phyloP scores from a whole-genome alignment of 148 eudicot genomes.

The Rhododendron kiyosumense region DNA sequence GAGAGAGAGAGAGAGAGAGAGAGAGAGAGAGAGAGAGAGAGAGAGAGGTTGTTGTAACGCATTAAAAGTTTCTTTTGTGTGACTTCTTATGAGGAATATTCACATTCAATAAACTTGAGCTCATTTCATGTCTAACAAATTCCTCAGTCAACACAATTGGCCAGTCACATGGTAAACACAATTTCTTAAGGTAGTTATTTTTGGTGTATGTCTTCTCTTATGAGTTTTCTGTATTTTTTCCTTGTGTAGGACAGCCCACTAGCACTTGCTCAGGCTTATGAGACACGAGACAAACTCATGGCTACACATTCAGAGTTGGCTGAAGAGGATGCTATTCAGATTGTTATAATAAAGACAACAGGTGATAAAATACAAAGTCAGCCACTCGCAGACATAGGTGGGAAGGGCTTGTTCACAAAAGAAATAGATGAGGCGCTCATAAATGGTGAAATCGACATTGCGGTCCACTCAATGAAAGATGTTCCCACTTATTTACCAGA shows the following conservation, averaged over 20 bases:
- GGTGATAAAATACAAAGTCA: conserved; percentile 84
- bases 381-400: conserved; percentile 97
- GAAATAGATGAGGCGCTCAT: conserved; percentile 94
- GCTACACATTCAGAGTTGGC: conserved; percentile 70
- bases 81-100: not conserved
- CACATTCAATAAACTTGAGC: not conserved
- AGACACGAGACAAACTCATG: conserved; percentile 78
- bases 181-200: not conserved
- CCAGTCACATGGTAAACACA: not conserved
- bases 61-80: not conserved
- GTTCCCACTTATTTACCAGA: conserved; percentile 96
- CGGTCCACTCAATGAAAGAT: conserved; percentile 99
- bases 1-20: no score
- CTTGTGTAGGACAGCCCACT: conserved; percentile 78
- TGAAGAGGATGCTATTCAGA: conserved; percentile 88
- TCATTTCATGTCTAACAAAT: not conserved
- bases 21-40: not conserved
- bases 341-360: conserved; percentile 85
- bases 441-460: conserved; percentile 88
- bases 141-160: not conserved
- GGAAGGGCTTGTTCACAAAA: conserved; percentile 94
- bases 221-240: conserved; percentile 21
- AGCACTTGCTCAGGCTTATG: conserved; percentile 97
- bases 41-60: not conserved
- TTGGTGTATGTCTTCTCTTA: not conserved